These are phyloP conservation scores for Monosporascus sp. DNA, from an alignment of 2,329 filamentous ascomycete genomes.

Conservation along the genomic window DNA sequence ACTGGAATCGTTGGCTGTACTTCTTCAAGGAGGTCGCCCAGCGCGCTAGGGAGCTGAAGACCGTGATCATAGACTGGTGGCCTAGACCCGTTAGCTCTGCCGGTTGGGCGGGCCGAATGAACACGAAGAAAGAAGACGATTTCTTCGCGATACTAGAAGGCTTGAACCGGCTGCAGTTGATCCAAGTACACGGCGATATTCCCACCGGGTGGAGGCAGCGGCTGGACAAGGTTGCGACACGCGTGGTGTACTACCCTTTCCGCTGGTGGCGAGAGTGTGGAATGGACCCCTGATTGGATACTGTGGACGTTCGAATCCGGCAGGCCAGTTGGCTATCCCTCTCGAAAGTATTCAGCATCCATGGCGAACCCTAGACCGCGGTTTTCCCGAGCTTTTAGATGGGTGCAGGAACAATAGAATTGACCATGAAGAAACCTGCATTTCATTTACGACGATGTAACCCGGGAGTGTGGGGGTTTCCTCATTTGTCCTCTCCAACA, in stretches of 20 bases:
- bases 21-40: constrained; percentile 19
- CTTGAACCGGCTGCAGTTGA: constrained; percentile 9
- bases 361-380: not conserved
- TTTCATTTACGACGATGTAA: constrained; percentile 20
- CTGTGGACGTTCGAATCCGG: too few relatives aligned
- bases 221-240: constrained; percentile 7
- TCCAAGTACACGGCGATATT: constrained; percentile 18
- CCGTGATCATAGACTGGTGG: constrained; percentile 26
- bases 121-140: constrained; percentile 19
- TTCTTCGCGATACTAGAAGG: constrained; percentile 14
- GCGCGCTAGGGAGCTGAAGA: constrained; percentile 10
- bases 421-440: not conserved
- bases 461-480: constrained; percentile 11
- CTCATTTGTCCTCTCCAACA: not conserved
- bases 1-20: constrained; percentile 27
- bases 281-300: not conserved
- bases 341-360: not conserved
- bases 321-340: too few relatives aligned
- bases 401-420: not conserved
- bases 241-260: constrained; percentile 12
- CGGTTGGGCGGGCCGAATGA: constrained; percentile 9
- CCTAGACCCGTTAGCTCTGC: constrained; percentile 12
- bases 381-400: not conserved
- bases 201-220: constrained; percentile 12
- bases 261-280: constrained; percentile 23